Evolutionary conservation across 2,329 filamentous ascomycete genomes (phyloP).

Genomic region (Geosmithia flava): DNA sequence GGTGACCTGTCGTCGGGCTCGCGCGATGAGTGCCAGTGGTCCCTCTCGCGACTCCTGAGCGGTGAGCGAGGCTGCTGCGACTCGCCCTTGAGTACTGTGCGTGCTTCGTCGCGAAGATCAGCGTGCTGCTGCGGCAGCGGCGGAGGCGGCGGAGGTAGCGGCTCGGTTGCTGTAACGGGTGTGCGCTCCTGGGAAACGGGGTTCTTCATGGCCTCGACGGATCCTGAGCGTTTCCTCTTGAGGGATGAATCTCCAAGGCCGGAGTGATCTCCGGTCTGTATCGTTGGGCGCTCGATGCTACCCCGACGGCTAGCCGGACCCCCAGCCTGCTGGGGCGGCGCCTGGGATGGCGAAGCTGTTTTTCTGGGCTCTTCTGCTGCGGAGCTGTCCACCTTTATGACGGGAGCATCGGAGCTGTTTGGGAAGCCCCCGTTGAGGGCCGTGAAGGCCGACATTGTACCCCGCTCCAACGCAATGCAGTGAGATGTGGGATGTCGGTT

Average conservation of each 20-base stretch:
- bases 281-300: slow-evolving; percentile 22
- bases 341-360: background rate
- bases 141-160: slow-evolving; percentile 1
- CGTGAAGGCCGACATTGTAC: slow-evolving; percentile 35
- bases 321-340: background rate
- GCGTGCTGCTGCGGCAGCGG: too few species aligned
- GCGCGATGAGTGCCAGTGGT: slow-evolving; percentile 36
- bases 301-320: slow-evolving; percentile 20
- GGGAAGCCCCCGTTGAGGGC: slow-evolving; percentile 39
- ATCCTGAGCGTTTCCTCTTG: slow-evolving; percentile 61
- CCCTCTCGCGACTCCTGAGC: slow-evolving; percentile 31
- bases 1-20: slow-evolving; percentile 32
- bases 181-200: slow-evolving; percentile 17
- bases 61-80: slow-evolving; percentile 11
- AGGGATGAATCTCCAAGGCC: slow-evolving; percentile 28
- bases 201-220: slow-evolving; percentile 34
- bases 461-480: background rate
- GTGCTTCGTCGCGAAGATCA: too few species aligned
- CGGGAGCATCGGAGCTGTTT: slow-evolving; percentile 23
- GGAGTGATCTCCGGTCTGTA: slow-evolving; percentile 18
- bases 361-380: slow-evolving; percentile 11
- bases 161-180: slow-evolving; percentile 17
- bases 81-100: background rate
- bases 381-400: slow-evolving; percentile 5
- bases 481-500: background rate